Percentiles rank a stretch among this genome's conserved stretches.
Conservation (phyloP, 768 basidiomycete species). For the Xerocomellus intermedius region DNA sequence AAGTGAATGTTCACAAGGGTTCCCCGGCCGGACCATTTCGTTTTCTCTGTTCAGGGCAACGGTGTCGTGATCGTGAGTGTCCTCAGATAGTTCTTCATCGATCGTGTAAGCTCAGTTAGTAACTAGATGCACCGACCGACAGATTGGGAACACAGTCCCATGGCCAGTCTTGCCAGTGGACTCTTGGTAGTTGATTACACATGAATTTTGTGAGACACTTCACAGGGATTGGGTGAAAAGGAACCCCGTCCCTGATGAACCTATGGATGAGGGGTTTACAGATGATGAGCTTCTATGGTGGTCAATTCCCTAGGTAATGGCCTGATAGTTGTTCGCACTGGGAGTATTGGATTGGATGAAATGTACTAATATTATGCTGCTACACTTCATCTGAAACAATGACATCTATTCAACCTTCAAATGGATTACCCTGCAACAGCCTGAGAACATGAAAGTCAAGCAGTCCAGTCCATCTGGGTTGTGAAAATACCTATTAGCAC, state of each 20-base stretch:
- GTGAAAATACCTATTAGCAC: too few species aligned
- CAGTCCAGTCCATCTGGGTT: too few species aligned
- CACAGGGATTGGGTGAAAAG: conserved; percentile 50
- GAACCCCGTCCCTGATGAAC: conserved; percentile 18
- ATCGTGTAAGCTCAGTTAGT: conserved; percentile 1
- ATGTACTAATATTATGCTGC: too few species aligned
- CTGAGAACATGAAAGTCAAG: too few species aligned
- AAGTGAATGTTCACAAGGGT: conserved; percentile 83
- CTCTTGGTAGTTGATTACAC: conserved; percentile 63
- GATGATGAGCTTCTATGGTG: too few species aligned
- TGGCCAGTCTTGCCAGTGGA: too few species aligned
- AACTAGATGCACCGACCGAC: conserved; percentile 71
- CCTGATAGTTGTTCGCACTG: too few species aligned
- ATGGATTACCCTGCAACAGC: too few species aligned
- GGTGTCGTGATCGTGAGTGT: conserved; percentile 60
- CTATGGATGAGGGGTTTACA: conserved; percentile 34
- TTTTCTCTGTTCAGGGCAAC: conserved; percentile 51
- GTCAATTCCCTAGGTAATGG: too few species aligned
- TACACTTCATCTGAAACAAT: too few species aligned
- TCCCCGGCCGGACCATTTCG: conserved; percentile 74
- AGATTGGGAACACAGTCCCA: conserved; percentile 81
- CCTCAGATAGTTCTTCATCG: not conserved
- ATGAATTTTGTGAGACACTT: conserved; percentile 52
- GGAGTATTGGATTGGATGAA: too few species aligned
- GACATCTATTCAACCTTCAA: too few species aligned